These are phyloP conservation scores for Termitomyces sp. DNA, from an alignment of 768 basidiomycete genomes.

Conservation along the genomic window DNA sequence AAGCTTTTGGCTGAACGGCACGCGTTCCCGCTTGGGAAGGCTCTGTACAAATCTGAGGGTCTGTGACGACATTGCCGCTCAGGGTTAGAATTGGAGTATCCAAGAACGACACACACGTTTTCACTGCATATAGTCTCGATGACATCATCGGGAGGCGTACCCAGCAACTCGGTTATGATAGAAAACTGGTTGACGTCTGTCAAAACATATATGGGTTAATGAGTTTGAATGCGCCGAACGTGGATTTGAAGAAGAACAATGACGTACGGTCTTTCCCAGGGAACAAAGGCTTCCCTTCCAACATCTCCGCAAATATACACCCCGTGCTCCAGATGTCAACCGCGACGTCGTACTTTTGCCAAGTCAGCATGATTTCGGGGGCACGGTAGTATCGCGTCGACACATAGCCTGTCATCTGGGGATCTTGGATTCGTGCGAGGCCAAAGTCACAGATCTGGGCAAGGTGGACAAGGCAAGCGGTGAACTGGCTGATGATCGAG, in stretches of 20 bases:
- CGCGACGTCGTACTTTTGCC: conserved; percentile 99
- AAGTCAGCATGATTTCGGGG: conserved; percentile 99
- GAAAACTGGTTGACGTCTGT: conserved; percentile 99
- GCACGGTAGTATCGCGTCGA: conserved; percentile 99
- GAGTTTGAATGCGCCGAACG: no score
- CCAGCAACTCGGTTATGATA: conserved; percentile 96
- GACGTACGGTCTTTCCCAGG: conserved; percentile 98
- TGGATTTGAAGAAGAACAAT: conserved; percentile 9
- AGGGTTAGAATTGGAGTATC: conserved; percentile 6
- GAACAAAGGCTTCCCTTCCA: conserved; percentile 97
- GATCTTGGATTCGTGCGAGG: conserved; percentile 96
- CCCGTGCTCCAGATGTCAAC: conserved; percentile 99
- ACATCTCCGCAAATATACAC: conserved; percentile 99
- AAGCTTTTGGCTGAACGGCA: conserved; percentile 94
- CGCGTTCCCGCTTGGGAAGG: conserved; percentile 91
- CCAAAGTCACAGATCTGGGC: conserved; percentile 96
- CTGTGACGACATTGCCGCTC: conserved; percentile 36
- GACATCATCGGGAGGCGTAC: conserved; percentile 99
- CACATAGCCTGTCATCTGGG: conserved; percentile 99
- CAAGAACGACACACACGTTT: conserved; percentile 68
- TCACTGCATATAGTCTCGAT: conserved; percentile 98
- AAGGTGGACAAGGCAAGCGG: background rate
- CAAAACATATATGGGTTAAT: background rate
- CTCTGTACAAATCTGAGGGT: conserved; percentile 99
- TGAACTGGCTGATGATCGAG: background rate